Percentiles rank a stretch among this genome's conserved stretches.
Evolutionary conservation across 2,329 filamentous ascomycete species (phyloP).

Genomic region (Allantophomopsis cytisporea): DNA sequence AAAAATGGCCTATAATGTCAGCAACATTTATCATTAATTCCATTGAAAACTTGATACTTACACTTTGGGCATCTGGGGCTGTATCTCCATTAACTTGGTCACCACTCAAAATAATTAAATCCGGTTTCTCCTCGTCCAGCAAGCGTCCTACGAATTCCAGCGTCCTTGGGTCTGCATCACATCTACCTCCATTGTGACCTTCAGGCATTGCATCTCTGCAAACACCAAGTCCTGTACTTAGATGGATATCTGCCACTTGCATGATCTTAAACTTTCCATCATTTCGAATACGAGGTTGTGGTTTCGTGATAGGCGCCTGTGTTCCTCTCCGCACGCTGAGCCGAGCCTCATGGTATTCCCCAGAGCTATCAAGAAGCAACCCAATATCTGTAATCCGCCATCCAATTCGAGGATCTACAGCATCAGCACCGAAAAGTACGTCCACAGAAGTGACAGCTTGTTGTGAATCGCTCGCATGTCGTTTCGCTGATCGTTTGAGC

Average conservation of each 20-base stretch:
- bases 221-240: constrained; percentile 75
- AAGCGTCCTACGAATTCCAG: constrained; percentile 76
- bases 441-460: constrained; percentile 52
- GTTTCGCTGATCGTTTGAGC: constrained; percentile 34
- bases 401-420: constrained; percentile 73
- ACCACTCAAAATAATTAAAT: constrained; percentile 81
- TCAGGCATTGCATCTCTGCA: constrained; percentile 81
- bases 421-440: constrained; percentile 58
- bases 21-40: constrained; percentile 2
- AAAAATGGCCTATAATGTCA: constrained; percentile 57
- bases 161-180: constrained; percentile 84
- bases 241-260: constrained; percentile 86
- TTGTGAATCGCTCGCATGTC: constrained; percentile 32
- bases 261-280: constrained; percentile 96
- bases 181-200: constrained; percentile 58
- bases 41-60: constrained; percentile 22
- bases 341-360: constrained; percentile 53
- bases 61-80: constrained; percentile 78
- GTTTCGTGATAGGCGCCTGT: constrained; percentile 49
- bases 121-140: constrained; percentile 85
- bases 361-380: constrained; percentile 52
- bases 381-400: constrained; percentile 71
- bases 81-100: constrained; percentile 95
- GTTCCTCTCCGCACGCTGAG: constrained; percentile 67
- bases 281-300: constrained; percentile 64